Percentiles rank a stretch among this genome's conserved stretches.
Conservation (phyloP, 768 basidiomycete genomes). For the Boletus reticulatus region DNA sequence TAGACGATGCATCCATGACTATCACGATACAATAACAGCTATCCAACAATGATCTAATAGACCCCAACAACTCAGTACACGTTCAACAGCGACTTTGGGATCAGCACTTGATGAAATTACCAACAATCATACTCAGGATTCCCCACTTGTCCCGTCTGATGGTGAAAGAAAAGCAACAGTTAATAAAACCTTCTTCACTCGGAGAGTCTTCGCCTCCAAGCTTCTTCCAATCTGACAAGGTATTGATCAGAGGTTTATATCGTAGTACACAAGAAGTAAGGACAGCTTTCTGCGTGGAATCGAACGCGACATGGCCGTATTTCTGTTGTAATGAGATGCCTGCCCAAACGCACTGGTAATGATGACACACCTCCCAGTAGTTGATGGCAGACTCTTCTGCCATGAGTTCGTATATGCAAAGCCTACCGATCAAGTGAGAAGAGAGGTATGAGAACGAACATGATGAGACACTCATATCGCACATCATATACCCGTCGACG, state of each 20-base stretch:
- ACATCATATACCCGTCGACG: conserved; percentile 81
- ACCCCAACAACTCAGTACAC: conserved; percentile 2
- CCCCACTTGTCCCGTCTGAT: conserved; percentile 83
- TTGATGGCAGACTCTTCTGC: conserved; percentile 95
- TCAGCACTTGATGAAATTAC: conserved; percentile 79
- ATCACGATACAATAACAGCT: too few relatives aligned
- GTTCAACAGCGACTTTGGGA: background rate
- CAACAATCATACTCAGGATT: conserved; percentile 88
- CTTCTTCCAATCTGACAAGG: conserved; percentile 31
- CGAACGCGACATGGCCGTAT: conserved; percentile 92
- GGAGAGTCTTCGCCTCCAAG: conserved; percentile 27
- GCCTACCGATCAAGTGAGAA: conserved; percentile 40
- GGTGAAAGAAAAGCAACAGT: conserved; percentile 90
- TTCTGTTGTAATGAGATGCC: conserved; percentile 51
- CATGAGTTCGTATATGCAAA: conserved; percentile 98
- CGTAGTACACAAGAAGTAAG: conserved; percentile 88
- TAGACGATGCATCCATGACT: too few relatives aligned
- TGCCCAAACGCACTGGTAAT: background rate
- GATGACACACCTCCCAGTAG: conserved; percentile 83
- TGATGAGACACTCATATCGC: conserved; percentile 58
- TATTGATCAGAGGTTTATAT: conserved; percentile 65
- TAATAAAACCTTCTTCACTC: conserved; percentile 73
- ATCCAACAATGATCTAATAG: background rate
- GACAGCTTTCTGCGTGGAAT: conserved; percentile 89
- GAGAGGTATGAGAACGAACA: background rate